Evolutionary conservation across 805 yeast species (phyloP), one percentile per base, ranked within the genome.

Genomic region (Kockiozyma suomiensis): DNA sequence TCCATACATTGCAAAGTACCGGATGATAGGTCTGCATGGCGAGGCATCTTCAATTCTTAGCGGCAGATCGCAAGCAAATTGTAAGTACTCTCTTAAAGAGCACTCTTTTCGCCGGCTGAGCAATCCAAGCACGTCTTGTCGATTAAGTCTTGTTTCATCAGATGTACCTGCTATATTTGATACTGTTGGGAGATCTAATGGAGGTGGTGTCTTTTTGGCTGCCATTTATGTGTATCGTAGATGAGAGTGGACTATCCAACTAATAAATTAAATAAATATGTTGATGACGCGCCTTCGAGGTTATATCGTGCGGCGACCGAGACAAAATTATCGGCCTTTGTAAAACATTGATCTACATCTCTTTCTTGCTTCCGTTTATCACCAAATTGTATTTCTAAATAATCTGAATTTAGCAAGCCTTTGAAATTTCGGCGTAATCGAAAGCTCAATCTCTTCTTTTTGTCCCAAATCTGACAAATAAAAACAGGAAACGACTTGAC

Each of bases 1-100:
- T n/a, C n/a, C 56, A 19, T 48, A 57, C 61, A 57, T 41, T 2
- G 61, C 61, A 46, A 57, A 57, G 40, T 57, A 57, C 35, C 61
- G 51, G 8, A 42, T 33, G n/a, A 57, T 23, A 0, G 50, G 55
- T 15, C 52, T 15, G 50, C 61, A 57, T 5, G 37, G 25, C 13
- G 56, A 30, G 26, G 15, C 45, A 17, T 38, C 56, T 28, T 51
- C 56, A 28, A 49, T 49, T 12, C 28, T 43, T 23, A 40, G 8
- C 6, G 62, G 61, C 23, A 58, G 26, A 19, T 48, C 54, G 43
- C 57, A 51, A n/a, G 12, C 38, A 28, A 40, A 52, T 15, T 58
- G 58, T 10, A 58, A 13, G 41, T 53, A 52, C 30, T 53, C 54
- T 35, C 52, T 17, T 15, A 58, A 26, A 4, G 10, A 33, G 57